Evolutionary conservation across 352 stramenopile species (phyloP), one percentile per base, ranked within the genome.

Genomic region (Phytophthora cactorum): DNA sequence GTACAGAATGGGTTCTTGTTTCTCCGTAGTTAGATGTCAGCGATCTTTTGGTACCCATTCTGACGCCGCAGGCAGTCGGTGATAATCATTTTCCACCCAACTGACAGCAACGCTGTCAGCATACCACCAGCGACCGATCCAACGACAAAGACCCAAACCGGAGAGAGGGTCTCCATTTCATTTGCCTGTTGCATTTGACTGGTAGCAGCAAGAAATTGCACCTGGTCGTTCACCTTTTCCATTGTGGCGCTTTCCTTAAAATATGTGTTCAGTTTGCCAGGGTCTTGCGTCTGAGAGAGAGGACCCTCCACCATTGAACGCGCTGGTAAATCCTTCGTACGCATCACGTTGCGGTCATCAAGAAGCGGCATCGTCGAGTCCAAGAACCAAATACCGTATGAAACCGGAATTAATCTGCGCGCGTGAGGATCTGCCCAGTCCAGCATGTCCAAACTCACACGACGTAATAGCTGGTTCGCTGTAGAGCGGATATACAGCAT

Each of bases 401-500:
- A 89, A 8, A 93, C 75, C 2, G 81, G 77, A 22, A 93, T 78
- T 32, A 85, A 41, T 14, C 70, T 66, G 12, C 85, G 85, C 46
- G 75, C 84, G 15, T 73, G 22, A 0, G 53, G 47, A 36, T 79
- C 64, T 1, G 49, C 52, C 63, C 90, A 93, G 45, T 91, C 83
- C 10, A 93, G 5, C 59, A 78, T 63, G 44, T 77, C 79, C 36
- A 93, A 56, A 52, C 86, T 85, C 39, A 93, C 71, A 8, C 73
- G 63, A 34, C 85, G 85, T 38, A 91, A 58, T n/a, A 88, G 62
- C 53, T 89, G 82, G 64, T 93, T 93, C 12, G 82, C 68, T 12
- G 76, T 93, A 17, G 83, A 88, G 38, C 79, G 83, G 44, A 93
- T 71, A 62, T 91, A 93, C n/a, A 93, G 66, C 70, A 82, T 86